Evolutionary conservation across 345 rosid genomes (phyloP).

Genomic region (Salix dunnii): DNA sequence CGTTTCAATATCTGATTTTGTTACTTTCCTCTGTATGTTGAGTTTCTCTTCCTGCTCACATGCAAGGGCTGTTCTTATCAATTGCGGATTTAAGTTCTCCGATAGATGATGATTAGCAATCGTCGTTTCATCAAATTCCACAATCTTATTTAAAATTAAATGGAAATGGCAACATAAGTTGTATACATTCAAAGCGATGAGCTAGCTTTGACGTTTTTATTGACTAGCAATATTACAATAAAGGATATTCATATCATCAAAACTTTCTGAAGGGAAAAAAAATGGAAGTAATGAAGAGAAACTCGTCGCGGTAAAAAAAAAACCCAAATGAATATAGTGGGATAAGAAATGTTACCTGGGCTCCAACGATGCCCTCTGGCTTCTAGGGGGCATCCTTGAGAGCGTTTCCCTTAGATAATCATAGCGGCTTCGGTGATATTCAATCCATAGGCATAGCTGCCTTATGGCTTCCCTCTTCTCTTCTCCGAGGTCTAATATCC

Average conservation of each 20-base stretch:
- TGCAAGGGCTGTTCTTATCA: no score
- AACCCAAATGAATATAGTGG: slow-evolving; percentile 1
- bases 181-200: neutral
- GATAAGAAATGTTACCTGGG: neutral
- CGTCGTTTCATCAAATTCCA: neutral
- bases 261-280: slow-evolving; percentile 3
- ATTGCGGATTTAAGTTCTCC: neutral
- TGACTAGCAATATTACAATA: neutral
- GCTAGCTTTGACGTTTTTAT: neutral
- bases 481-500: slow-evolving; percentile 48
- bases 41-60: no score
- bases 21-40: neutral
- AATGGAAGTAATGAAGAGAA: slow-evolving; percentile 6
- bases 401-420: slow-evolving; percentile 54
- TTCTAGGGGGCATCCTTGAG: slow-evolving; percentile 34
- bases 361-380: slow-evolving; percentile 28
- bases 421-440: slow-evolving; percentile 64
- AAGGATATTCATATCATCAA: neutral
- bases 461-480: slow-evolving; percentile 91
- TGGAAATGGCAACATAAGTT: neutral
- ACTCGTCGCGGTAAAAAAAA: neutral
- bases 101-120: neutral
- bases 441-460: slow-evolving; percentile 80
- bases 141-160: no score
- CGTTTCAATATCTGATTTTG: neutral